phyloP scores from a whole-genome alignment of 441 rosid genomes.

The Gossypium laxum region DNA sequence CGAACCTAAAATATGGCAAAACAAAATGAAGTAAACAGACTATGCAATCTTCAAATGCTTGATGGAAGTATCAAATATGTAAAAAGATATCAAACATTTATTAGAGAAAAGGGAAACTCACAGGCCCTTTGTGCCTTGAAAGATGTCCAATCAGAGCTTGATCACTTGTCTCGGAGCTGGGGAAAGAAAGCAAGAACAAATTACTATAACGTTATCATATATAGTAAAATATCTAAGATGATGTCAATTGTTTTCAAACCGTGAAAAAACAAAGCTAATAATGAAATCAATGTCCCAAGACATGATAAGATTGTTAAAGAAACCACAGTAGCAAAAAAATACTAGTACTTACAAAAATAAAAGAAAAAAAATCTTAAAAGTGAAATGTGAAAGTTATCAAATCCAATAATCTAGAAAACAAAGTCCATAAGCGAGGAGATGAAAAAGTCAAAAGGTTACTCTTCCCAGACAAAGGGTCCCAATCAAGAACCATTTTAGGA shows the following conservation, averaged over 20 bases:
- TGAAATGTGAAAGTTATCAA: neutral
- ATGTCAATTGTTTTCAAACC: neutral
- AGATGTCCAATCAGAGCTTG: conserved; percentile 62
- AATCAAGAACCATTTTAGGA: neutral
- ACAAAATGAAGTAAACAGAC: conserved; percentile 8
- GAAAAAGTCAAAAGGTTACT: neutral
- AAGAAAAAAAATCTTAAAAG: neutral
- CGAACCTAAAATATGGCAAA: conserved; percentile 55
- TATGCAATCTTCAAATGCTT: conserved; percentile 12
- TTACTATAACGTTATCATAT: neutral
- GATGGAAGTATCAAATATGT: neutral
- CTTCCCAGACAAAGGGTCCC: neutral
- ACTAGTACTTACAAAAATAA: neutral
- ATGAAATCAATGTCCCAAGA: neutral
- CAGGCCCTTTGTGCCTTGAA: conserved; percentile 84
- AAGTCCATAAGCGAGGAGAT: neutral
- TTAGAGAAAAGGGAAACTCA: conserved; percentile 35
- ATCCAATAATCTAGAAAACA: neutral
- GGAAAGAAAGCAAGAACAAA: neutral
- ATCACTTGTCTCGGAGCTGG: conserved; percentile 57
- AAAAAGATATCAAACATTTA: neutral
- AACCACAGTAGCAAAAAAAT: neutral
- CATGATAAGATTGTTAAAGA: neutral
- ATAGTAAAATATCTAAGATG: neutral
- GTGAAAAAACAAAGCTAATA: neutral